A percentile compares a stretch with the other conserved stretches of the same genome.
Conservation (phyloP, 2,329 filamentous ascomycete species). For the Trichophyton schoenleinii region DNA sequence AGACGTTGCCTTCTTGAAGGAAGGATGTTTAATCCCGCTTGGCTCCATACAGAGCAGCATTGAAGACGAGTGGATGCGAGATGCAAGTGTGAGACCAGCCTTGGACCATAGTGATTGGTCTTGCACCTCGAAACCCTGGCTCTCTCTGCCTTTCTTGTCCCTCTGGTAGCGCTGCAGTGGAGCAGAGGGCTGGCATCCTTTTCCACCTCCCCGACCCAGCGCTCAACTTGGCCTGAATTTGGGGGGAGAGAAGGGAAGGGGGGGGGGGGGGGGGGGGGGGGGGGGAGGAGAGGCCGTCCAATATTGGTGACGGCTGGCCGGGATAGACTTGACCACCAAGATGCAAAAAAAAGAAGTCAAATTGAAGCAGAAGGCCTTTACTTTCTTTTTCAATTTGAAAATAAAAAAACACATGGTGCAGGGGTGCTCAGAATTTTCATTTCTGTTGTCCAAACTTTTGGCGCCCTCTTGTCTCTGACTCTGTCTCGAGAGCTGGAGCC, state of each 20-base stretch:
- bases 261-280: too few species aligned
- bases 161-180: background rate
- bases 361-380: background rate
- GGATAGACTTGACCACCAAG: background rate
- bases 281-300: background rate
- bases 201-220: constrained; percentile 2
- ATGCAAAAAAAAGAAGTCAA: background rate
- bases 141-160: background rate
- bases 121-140: background rate
- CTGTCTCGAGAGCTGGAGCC: background rate
- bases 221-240: background rate
- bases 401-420: constrained; percentile 1
- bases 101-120: constrained; percentile 5
- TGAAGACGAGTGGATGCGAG: background rate
- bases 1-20: constrained; percentile 1
- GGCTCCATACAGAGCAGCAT: background rate
- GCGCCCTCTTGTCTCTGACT: background rate
- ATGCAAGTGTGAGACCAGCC: constrained; percentile 3
- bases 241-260: too few species aligned
- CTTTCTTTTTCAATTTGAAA: background rate
- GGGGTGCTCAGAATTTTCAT: background rate
- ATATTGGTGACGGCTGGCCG: background rate
- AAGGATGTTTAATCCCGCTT: background rate
- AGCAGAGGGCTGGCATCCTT: constrained; percentile 1
- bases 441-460: background rate